These are phyloP conservation scores for Clarireedia paspali DNA, from an alignment of 2,329 filamentous ascomycete species.

Conservation along the genomic window DNA sequence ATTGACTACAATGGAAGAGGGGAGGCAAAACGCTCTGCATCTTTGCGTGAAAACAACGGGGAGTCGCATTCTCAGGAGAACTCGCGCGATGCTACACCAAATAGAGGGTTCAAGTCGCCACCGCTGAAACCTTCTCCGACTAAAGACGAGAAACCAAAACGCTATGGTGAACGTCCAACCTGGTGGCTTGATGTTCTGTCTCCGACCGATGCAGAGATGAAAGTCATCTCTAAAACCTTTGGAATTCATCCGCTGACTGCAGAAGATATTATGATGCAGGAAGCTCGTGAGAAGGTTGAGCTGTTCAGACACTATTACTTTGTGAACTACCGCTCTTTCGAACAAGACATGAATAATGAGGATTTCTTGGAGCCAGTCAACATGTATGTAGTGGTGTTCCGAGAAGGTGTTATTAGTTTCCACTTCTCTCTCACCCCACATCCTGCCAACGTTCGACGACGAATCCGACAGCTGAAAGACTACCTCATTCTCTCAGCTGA, in stretches of 20 bases:
- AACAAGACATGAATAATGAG: conserved; percentile 84
- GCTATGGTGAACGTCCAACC: conserved; percentile 76
- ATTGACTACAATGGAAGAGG: conserved; percentile 16
- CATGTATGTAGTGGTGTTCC: conserved; percentile 95
- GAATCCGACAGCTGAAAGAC: conserved; percentile 88
- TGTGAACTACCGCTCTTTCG: conserved; percentile 95
- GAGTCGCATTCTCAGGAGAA: conserved; percentile 12
- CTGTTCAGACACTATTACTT: conserved; percentile 98
- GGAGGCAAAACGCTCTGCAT: conserved; percentile 14
- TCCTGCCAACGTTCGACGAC: conserved; percentile 87
- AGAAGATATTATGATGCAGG: conserved; percentile 95
- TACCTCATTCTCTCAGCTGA: conserved; percentile 89
- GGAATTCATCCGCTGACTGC: conserved; percentile 92
- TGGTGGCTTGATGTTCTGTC: conserved; percentile 95
- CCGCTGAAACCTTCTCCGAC: neutral
- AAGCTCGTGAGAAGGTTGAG: conserved; percentile 96
- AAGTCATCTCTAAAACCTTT: conserved; percentile 83
- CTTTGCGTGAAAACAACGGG: neutral
- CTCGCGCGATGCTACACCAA: conserved; percentile 22
- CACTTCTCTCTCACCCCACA: conserved; percentile 96
- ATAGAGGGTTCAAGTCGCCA: conserved; percentile 14
- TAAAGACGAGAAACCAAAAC: conserved; percentile 37
- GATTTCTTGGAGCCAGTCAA: conserved; percentile 93
- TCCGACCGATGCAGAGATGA: conserved; percentile 94
- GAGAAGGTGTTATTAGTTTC: conserved; percentile 91